Evolutionary conservation across 352 stramenopile species (phyloP).

Genomic region (Phytopythium montanum): DNA sequence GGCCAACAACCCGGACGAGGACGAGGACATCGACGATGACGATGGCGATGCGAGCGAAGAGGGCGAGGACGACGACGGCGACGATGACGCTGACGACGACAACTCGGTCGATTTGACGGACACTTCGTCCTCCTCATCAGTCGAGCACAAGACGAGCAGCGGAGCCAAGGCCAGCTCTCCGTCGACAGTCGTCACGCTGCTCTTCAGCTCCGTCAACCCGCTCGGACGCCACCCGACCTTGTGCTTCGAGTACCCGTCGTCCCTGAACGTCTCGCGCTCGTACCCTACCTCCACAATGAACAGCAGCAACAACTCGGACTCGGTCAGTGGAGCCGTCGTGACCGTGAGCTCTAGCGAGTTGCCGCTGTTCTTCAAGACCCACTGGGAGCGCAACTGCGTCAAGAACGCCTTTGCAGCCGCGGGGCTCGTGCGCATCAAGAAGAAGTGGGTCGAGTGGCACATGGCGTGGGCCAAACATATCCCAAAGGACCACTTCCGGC

Average conservation of each 20-base stretch:
- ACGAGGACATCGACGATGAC: constrained; percentile 21
- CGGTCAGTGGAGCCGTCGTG: constrained; percentile 18
- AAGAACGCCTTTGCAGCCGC: constrained; percentile 87
- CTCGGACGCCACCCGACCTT: constrained; percentile 56
- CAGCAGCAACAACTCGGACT: background rate
- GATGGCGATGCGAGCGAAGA: constrained; percentile 27
- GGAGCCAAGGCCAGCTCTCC: constrained; percentile 23
- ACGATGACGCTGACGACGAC: constrained; percentile 29
- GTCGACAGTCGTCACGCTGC: constrained; percentile 42
- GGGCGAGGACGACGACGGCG: constrained; percentile 48
- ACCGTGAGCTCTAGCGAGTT: constrained; percentile 36
- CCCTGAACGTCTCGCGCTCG: constrained; percentile 47
- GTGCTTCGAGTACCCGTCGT: constrained; percentile 88
- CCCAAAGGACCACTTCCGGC: constrained; percentile 49
- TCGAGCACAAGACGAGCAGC: background rate
- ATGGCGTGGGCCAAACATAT: constrained; percentile 75
- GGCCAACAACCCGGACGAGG: constrained; percentile 22
- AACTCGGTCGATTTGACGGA: constrained; percentile 11
- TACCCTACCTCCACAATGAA: constrained; percentile 18
- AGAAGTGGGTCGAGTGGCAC: constrained; percentile 53
- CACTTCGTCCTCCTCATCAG: background rate
- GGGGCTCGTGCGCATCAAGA: constrained; percentile 60
- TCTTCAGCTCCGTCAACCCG: constrained; percentile 48
- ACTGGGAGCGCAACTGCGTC: constrained; percentile 92
- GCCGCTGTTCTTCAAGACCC: constrained; percentile 71